Evolutionary conservation across 2,329 filamentous ascomycete species (phyloP).

Genomic region (Clarireedia sp.): DNA sequence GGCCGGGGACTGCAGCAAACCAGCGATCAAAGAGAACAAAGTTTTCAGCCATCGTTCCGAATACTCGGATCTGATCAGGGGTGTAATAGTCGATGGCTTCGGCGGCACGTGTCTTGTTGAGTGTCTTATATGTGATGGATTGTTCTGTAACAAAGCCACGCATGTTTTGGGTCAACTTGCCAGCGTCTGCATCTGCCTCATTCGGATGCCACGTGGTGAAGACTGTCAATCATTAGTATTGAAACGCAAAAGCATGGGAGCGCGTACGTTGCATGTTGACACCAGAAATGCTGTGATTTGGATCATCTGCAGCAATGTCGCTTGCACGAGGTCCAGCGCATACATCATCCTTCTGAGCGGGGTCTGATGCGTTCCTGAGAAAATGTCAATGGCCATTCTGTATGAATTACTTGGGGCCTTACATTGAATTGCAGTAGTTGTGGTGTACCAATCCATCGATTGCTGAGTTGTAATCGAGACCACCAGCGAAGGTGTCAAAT

Average conservation of each 20-base stretch:
- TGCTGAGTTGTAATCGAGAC: slow-evolving; percentile 30
- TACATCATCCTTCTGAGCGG: slow-evolving; percentile 25
- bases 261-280: slow-evolving; percentile 33
- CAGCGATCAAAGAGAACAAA: slow-evolving; percentile 38
- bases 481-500: slow-evolving; percentile 35
- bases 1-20: slow-evolving; percentile 34
- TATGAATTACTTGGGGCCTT: slow-evolving; percentile 11
- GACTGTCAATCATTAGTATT: slow-evolving; percentile 19
- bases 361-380: slow-evolving; percentile 23
- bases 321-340: slow-evolving; percentile 33
- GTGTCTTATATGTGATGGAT: slow-evolving; percentile 29
- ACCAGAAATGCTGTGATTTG: slow-evolving; percentile 36
- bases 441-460: slow-evolving; percentile 32
- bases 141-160: slow-evolving; percentile 37
- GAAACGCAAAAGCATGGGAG: neutral
- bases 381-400: slow-evolving; percentile 1
- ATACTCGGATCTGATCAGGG: slow-evolving; percentile 34
- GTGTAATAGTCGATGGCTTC: slow-evolving; percentile 39
- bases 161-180: slow-evolving; percentile 26
- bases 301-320: slow-evolving; percentile 35
- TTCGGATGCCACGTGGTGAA: slow-evolving; percentile 33
- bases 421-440: slow-evolving; percentile 36
- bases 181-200: slow-evolving; percentile 16
- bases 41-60: slow-evolving; percentile 35
- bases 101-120: slow-evolving; percentile 32